Base-by-base conservation (phyloP, 352 stramenopile genomes). In the Pythium pyrilobum region DNA sequence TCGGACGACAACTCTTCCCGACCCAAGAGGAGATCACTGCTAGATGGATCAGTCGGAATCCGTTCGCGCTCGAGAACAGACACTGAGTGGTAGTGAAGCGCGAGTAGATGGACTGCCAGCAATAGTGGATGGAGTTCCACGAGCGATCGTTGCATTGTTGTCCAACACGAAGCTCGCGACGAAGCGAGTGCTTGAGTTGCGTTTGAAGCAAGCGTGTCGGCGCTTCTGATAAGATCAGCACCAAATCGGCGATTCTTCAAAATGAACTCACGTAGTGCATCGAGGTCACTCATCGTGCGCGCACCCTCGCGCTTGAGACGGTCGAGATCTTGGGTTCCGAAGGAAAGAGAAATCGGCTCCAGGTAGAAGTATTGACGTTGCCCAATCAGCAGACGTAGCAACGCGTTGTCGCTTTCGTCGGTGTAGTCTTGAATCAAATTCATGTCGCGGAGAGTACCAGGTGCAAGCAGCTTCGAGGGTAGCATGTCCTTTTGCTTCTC, bases 311-410 rank as follows among this genome's bases (percentile, higher is more conserved):
- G 32, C 11, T 48, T 33, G 6, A 69, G 46, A n/a, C 37, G n/a
- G 2, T 64, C 56, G 3, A 52, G 33, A 49, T 69, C 51, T 7
- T 56, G 37, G 8, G 47, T 36, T 8, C 55, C 58, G 38, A 69
- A 64, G 5, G 58, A 45, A 0, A 71, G 33, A 2, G 40, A 18
- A 13, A 89, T 62, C 1, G 74, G 74, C 43, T 89, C 75, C 20
- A 91, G 48, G 50, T 89, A 91, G 24, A 91, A 91, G 27, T 91
- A 91, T 48, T 91, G 81, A 6, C 81, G 75, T 49, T 89, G 69
- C 1, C 81, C 81, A 27, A 71, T 69, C 4, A 91, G 38, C 20
- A 87, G 73, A 10, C 53, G 70, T 20, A 91, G 62, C 31, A 91
- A n/a, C 32, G 69, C 68, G 40, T 74, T 86, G 9, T 87, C 56